Evolutionary conservation across 2,329 filamentous ascomycete species (phyloP), one percentile per base, ranked within the genome.

Genomic region (Nemania abortiva): DNA sequence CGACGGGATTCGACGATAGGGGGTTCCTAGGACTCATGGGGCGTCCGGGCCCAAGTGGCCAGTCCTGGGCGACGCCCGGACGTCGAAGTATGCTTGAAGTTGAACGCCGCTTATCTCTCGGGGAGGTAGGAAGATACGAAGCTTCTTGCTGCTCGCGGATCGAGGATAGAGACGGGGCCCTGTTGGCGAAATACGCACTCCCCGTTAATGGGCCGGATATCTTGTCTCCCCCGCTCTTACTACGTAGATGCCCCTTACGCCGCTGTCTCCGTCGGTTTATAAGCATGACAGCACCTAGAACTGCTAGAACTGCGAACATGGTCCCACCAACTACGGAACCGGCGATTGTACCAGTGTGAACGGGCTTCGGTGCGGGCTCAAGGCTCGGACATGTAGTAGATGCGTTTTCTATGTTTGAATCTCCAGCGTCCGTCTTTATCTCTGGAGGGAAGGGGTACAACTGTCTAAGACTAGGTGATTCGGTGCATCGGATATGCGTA

Each of bases 361-460:
- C 1, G 1, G 65, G 63, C 6, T 9, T 15, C 2, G 65, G 49
- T 24, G 68, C 22, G 24, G 64, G 59, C 20, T 66, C n/a, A 20
- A 31, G 15, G 9, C 27, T 39, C 13, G 42, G 9, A 7, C 24
- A 27, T 5, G 42, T 50, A 27, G 39, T 63, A 13, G 58, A 47
- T 39, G 22, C 24, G 1, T n/a, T 50, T 57, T 34, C 39, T 34
- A 45, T 50, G 13, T n/a, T 61, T 18, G 42, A 34, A 2, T 15
- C 20, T 20, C 57, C 47, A 6, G 54, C 58, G 18, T 63, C 72
- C 20, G 73, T 72, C 22, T 42, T 69, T n/a, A 74, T 39, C 29
- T 75, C 75, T 6, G 73, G 74, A 3, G 77, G 77, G 27, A 70
- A 75, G 0, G 76, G 76, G 49, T 73, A 76, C 62, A 79, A 55